Evolutionary conservation across 805 yeast species (phyloP).

Genomic region (Pichia manshurica): DNA sequence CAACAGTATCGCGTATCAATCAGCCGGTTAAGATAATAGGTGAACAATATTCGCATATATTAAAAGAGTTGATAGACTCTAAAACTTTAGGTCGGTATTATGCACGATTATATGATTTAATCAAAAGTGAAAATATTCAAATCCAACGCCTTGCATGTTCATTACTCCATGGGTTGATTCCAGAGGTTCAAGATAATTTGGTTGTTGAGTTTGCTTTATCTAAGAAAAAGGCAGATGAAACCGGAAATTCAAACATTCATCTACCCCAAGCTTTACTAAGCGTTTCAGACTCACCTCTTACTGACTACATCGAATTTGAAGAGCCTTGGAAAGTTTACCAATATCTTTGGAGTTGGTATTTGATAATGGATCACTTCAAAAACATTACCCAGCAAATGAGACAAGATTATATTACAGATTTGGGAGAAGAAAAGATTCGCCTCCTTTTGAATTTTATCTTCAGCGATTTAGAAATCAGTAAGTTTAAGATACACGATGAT

Average conservation of each 20-base stretch:
- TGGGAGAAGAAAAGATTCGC: constrained; percentile 46
- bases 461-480: constrained; percentile 42
- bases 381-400: constrained; percentile 62
- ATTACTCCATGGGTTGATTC: constrained; percentile 37
- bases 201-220: constrained; percentile 58
- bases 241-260: constrained; percentile 27
- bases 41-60: constrained; percentile 26
- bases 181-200: constrained; percentile 47
- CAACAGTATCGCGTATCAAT: constrained; percentile 14
- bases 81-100: constrained; percentile 30
- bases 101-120: constrained; percentile 33
- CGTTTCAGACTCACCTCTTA: constrained; percentile 26
- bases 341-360: constrained; percentile 65
- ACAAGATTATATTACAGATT: constrained; percentile 50
- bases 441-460: constrained; percentile 50
- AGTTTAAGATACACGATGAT: constrained; percentile 17
- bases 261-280: constrained; percentile 40
- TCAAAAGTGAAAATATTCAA: constrained; percentile 25
- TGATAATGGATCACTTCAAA: constrained; percentile 55
- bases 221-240: constrained; percentile 33
- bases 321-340: constrained; percentile 32
- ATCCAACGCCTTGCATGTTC: constrained; percentile 41
- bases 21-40: constrained; percentile 34
- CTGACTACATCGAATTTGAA: constrained; percentile 37
- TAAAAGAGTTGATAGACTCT: constrained; percentile 24